These are phyloP conservation scores for Hordeum marinum DNA, from an alignment of 176 grass and related monocot species.

Conservation along the genomic window DNA sequence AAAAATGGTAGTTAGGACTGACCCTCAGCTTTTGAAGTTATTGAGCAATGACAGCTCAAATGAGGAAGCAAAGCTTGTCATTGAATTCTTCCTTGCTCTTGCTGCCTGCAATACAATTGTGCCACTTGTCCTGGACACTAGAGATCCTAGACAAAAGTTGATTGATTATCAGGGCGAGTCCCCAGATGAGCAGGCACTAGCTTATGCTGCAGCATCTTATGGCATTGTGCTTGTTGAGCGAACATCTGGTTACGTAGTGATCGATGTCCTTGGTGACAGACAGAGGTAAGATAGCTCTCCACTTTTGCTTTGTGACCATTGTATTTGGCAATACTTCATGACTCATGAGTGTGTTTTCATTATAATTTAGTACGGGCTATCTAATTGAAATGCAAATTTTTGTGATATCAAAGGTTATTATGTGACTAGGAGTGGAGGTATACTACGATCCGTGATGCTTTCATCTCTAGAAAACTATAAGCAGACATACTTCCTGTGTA, in stretches of 20 bases:
- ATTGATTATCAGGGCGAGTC: conserved; percentile 92
- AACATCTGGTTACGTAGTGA: conserved; percentile 66
- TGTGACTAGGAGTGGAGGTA: neutral
- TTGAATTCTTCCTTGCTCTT: conserved; percentile 74
- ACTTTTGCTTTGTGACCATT: conserved; percentile 9
- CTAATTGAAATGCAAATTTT: neutral
- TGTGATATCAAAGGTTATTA: neutral
- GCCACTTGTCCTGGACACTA: conserved; percentile 58
- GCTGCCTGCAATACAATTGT: conserved; percentile 81
- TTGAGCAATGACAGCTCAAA: conserved; percentile 35
- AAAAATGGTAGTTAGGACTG: conserved; percentile 61
- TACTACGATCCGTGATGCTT: neutral
- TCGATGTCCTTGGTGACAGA: conserved; percentile 69
- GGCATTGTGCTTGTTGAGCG: conserved; percentile 83
- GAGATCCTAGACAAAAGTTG: conserved; percentile 56
- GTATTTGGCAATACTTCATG: neutral
- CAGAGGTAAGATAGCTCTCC: conserved; percentile 54
- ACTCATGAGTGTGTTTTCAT: neutral
- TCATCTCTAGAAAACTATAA: conserved; percentile 8
- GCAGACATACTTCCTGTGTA: neutral
- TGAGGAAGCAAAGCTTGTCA: conserved; percentile 42
- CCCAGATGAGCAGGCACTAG: conserved; percentile 86
- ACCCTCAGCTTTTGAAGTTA: conserved; percentile 52
- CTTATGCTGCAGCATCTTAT: conserved; percentile 83
- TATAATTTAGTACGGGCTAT: neutral